These are phyloP conservation scores for Ganoderma sp. DNA, from an alignment of 1,284 basidiomycete species.

Conservation along the genomic window DNA sequence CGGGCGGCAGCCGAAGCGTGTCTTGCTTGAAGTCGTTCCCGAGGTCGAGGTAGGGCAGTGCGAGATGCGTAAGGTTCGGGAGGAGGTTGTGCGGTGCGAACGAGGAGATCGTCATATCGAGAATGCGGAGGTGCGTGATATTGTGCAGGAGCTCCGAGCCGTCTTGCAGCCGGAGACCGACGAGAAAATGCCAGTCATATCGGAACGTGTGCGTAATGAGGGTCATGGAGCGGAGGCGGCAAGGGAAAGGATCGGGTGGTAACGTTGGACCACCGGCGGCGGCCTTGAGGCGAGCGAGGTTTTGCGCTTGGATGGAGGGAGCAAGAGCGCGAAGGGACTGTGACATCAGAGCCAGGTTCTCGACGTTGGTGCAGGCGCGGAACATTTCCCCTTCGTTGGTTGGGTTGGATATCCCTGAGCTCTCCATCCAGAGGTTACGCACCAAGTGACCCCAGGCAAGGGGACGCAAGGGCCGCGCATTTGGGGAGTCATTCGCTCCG, in stretches of 20 bases:
- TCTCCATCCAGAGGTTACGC: constrained; percentile 38
- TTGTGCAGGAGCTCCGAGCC: constrained; percentile 31
- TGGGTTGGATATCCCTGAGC: constrained; percentile 30
- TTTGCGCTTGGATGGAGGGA: constrained; percentile 24
- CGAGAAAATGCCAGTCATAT: constrained; percentile 37
- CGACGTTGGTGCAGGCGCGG: constrained; percentile 33
- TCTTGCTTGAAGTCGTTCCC: constrained; percentile 31
- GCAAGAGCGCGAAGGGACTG: constrained; percentile 34
- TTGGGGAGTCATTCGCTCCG: constrained; percentile 11
- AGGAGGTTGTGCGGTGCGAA: constrained; percentile 38
- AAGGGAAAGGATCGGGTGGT: constrained; percentile 19
- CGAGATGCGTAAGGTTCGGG: constrained; percentile 38
- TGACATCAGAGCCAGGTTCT: constrained; percentile 36
- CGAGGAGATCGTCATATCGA: constrained; percentile 34
- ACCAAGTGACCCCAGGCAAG: constrained; percentile 32
- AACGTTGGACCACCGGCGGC: not conserved
- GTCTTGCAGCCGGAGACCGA: constrained; percentile 23
- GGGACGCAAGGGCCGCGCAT: constrained; percentile 8
- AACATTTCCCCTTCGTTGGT: constrained; percentile 34
- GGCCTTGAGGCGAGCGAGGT: constrained; percentile 8
- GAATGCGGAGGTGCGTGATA: constrained; percentile 38
- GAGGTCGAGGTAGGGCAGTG: constrained; percentile 37
- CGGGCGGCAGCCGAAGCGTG: constrained; percentile 32
- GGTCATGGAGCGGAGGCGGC: constrained; percentile 31
- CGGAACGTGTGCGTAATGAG: constrained; percentile 37